Base-by-base conservation (phyloP, 192 early-diverging fungal species). In the Podila epigama region DNA sequence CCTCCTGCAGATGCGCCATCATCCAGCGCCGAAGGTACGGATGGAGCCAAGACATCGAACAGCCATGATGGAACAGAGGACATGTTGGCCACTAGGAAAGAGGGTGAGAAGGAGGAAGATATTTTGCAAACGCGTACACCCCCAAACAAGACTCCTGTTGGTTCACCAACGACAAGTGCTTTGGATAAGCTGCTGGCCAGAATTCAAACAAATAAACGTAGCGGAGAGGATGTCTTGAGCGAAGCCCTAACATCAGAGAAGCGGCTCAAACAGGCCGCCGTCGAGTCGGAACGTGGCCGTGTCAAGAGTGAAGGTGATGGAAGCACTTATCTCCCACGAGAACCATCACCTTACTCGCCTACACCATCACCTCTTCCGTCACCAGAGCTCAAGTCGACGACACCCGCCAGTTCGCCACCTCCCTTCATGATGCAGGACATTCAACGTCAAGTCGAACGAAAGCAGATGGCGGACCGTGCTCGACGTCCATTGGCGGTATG, bases 181-280 rank as follows among this genome's bases (percentile, higher is more conserved):
- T 56, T 87, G 68, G 86, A 87, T 51, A 84, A 85, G 56, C 81
- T 87, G 34, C 51, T 86, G 69, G 83, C 81, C 22, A 79, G 82
- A 50, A 84, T 87, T 63, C 75, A 82, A 55, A 71, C 80, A 32
- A 60, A 77, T 58, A 75, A 72, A 69, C 64, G 67, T 25, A 63
- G 64, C 5, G 60, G 57, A 53, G 68, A 75, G 22, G 57, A 77
- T 25, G 60, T 78, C 9, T 60, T 77, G 57, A 70, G 58, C 29
- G 78, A 83, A 34, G 61, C 70, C 15, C 66, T 77, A 3, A 29
- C 79, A 29, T 57, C 79, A 37, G 64, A 70, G 31, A 69, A 83
- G 35, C 70, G 70, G 22, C 56, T 56, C 13, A 86, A 63, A 79
- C 78, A 62, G 61, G 58, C 34, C 35, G 81, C 67, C 5, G 27